A percentile compares a stretch with the other conserved stretches of the same genome.
Conservation (phyloP, 345 rosid species). For the Eucalyptus coolabah region DNA sequence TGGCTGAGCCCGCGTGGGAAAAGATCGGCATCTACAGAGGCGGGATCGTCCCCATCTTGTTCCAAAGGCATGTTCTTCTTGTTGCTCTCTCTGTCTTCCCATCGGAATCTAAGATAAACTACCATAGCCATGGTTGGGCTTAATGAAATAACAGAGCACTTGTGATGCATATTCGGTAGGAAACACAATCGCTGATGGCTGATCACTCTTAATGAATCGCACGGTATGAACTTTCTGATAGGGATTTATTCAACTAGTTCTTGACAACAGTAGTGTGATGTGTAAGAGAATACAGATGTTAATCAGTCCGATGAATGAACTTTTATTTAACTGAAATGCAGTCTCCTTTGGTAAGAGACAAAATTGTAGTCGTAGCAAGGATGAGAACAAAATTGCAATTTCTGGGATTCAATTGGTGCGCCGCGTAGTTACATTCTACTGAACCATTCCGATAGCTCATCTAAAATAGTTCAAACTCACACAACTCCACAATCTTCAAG, state of each 20-base stretch:
- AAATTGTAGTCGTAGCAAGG: not conserved
- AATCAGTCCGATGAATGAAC: not conserved
- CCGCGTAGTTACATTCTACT: not conserved
- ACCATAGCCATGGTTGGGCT: not conserved
- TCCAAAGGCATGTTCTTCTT: conserved; percentile 36
- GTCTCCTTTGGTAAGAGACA: not conserved
- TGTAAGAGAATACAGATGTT: not conserved
- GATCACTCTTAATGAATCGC: not conserved
- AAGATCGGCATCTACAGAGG: conserved; percentile 74
- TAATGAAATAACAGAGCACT: not conserved
- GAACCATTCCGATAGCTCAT: not conserved
- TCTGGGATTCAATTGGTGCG: not conserved
- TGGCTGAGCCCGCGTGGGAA: conserved; percentile 94
- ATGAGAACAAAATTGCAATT: not conserved
- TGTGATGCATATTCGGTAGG: not conserved
- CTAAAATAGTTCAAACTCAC: not conserved
- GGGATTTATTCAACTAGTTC: not conserved
- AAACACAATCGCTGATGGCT: not conserved
- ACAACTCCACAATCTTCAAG: not conserved
- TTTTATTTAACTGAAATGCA: not conserved
- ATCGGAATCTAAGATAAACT: not conserved
- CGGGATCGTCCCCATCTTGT: conserved; percentile 80
- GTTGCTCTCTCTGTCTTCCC: not conserved
- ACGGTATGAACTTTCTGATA: not conserved
- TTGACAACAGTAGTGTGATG: not conserved